Evolutionary conservation across 768 basidiomycete genomes (phyloP).

Genomic region (Fomitopsis pulvina): DNA sequence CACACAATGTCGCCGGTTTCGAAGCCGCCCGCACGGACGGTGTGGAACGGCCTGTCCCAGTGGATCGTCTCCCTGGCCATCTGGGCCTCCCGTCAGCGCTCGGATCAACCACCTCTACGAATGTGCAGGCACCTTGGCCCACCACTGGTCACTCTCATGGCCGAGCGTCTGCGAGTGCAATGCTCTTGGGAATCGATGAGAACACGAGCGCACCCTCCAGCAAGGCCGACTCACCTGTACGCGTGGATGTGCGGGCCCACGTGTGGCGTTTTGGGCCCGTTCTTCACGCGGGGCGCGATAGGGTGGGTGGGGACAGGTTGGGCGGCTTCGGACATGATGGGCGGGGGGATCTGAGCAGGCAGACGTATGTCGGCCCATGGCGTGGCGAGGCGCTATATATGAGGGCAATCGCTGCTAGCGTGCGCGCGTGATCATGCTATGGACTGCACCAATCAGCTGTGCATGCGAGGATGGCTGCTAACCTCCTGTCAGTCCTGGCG

Average conservation of each 20-base stretch:
- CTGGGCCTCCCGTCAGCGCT: conserved; percentile 25
- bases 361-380: background rate
- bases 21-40: conserved; percentile 79
- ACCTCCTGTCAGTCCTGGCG: background rate
- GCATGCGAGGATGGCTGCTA: background rate
- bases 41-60: conserved; percentile 88
- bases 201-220: conserved; percentile 17
- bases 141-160: conserved; percentile 76
- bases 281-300: conserved; percentile 65
- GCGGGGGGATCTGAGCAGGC: conserved; percentile 1
- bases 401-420: background rate
- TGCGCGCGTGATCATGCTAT: conserved; percentile 7
- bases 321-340: conserved; percentile 21
- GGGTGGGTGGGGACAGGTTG: conserved; percentile 47
- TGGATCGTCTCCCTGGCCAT: conserved; percentile 69
- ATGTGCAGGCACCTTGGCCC: conserved; percentile 55
- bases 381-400: conserved; percentile 2
- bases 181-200: conserved; percentile 19
- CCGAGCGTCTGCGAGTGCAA: conserved; percentile 72
- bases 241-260: conserved; percentile 74
- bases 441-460: background rate
- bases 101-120: background rate
- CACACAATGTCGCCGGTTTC: conserved; percentile 83
- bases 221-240: conserved; percentile 33
- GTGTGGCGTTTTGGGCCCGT: conserved; percentile 64